Evolutionary conservation across 306 rosid genomes (phyloP).

Genomic region (Nissolia schottii): DNA sequence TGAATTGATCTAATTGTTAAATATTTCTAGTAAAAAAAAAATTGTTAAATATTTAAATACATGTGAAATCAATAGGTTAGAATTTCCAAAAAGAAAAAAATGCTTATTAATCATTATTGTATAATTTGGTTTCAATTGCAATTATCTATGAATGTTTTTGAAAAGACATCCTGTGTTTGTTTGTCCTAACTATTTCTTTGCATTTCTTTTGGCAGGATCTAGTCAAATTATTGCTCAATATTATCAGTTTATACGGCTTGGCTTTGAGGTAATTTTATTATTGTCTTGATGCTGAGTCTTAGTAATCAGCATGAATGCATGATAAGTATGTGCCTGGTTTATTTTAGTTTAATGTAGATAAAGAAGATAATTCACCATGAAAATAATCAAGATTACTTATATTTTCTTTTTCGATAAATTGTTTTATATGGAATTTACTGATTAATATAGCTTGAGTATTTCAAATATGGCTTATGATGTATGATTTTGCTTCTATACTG

Average conservation of each 20-base stretch:
- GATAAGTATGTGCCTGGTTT: neutral
- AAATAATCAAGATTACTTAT: neutral
- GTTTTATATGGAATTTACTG: neutral
- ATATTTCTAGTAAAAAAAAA: too few species aligned
- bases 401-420: too few species aligned
- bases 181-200: neutral
- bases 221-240: constrained; percentile 92
- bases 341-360: neutral
- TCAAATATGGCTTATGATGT: neutral
- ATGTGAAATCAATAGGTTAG: neutral
- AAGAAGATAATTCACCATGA: neutral
- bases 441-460: neutral
- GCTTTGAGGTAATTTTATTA: constrained; percentile 58
- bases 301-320: constrained; percentile 2
- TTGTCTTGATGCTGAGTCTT: neutral
- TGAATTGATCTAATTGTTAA: neutral
- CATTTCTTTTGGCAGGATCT: constrained; percentile 53
- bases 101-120: neutral
- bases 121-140: neutral
- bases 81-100: neutral
- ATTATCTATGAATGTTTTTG: neutral
- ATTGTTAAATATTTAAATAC: neutral
- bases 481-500: neutral
- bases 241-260: constrained; percentile 79
- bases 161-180: neutral